Evolutionary conservation across 2,329 filamentous ascomycete genomes (phyloP).

Genomic region (Talaromyces sp.): DNA sequence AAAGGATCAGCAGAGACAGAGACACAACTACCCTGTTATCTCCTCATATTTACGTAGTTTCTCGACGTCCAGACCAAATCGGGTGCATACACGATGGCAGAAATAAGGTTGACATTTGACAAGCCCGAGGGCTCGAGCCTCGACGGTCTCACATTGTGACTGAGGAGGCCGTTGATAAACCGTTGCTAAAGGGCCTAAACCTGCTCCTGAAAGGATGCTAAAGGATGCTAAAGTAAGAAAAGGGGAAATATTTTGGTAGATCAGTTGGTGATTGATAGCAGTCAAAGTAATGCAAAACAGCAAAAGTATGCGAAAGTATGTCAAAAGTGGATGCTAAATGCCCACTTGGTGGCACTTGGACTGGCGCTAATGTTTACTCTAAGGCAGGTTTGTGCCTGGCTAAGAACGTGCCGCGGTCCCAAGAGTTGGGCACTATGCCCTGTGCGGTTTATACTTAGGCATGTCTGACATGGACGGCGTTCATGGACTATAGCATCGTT

Average conservation of each 20-base stretch:
- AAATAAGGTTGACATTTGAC: constrained; percentile 2
- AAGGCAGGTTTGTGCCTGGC: not conserved
- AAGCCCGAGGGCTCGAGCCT: not conserved
- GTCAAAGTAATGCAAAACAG: not conserved
- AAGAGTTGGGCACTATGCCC: not conserved
- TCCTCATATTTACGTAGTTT: not conserved
- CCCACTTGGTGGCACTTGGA: not conserved
- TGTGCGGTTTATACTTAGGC: not conserved
- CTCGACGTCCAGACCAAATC: not conserved
- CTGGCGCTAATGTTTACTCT: not conserved
- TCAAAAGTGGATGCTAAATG: not conserved
- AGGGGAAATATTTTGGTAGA: not conserved
- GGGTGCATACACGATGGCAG: not conserved
- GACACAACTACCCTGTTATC: not conserved
- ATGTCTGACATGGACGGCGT: not conserved
- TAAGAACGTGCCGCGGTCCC: not conserved
- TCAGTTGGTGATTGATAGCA: not conserved
- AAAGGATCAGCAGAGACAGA: not conserved
- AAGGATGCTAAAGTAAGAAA: not conserved
- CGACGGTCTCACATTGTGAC: not conserved
- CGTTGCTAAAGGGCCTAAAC: not conserved
- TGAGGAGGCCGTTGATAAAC: not conserved
- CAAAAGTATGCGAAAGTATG: not conserved
- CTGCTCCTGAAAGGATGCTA: no score
- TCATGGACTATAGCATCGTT: not conserved